Evolutionary conservation across 192 early-diverging fungal genomes (phyloP).

Genomic region (Coemansia sp.): DNA sequence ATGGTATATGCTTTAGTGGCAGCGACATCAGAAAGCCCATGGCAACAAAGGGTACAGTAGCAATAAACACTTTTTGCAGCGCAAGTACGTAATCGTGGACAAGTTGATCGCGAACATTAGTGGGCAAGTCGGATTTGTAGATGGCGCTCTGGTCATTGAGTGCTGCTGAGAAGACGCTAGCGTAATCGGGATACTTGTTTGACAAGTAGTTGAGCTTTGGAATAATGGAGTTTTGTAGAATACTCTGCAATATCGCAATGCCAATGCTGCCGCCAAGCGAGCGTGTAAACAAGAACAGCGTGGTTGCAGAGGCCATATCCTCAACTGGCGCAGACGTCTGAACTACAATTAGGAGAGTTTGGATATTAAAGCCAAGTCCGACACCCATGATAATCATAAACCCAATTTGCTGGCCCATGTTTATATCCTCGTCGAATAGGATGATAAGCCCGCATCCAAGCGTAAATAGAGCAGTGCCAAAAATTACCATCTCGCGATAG

Average conservation of each 20-base stretch:
- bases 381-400: slow-evolving; percentile 56
- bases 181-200: slow-evolving; percentile 21
- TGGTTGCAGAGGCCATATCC: slow-evolving; percentile 66
- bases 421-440: slow-evolving; percentile 53
- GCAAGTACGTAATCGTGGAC: slow-evolving; percentile 56
- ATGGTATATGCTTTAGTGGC: slow-evolving; percentile 38
- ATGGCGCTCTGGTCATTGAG: slow-evolving; percentile 40
- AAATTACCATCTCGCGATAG: slow-evolving; percentile 50
- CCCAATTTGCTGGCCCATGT: slow-evolving; percentile 55
- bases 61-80: slow-evolving; percentile 58
- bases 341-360: slow-evolving; percentile 63
- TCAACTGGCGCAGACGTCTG: slow-evolving; percentile 60
- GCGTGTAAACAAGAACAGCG: slow-evolving; percentile 65
- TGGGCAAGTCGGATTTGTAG: slow-evolving; percentile 36
- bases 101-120: slow-evolving; percentile 19
- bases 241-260: slow-evolving; percentile 57
- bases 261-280: slow-evolving; percentile 61
- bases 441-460: slow-evolving; percentile 59
- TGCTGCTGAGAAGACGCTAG: slow-evolving; percentile 7
- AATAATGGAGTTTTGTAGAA: slow-evolving; percentile 53
- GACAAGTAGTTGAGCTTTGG: slow-evolving; percentile 20
- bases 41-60: slow-evolving; percentile 56
- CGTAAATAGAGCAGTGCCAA: slow-evolving; percentile 58
- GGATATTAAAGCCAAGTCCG: slow-evolving; percentile 61
- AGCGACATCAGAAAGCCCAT: slow-evolving; percentile 53